Evolutionary conservation across 805 yeast genomes (phyloP), one percentile per base, ranked within the genome.

Genomic region (Barnettozyma wickerhamii): DNA sequence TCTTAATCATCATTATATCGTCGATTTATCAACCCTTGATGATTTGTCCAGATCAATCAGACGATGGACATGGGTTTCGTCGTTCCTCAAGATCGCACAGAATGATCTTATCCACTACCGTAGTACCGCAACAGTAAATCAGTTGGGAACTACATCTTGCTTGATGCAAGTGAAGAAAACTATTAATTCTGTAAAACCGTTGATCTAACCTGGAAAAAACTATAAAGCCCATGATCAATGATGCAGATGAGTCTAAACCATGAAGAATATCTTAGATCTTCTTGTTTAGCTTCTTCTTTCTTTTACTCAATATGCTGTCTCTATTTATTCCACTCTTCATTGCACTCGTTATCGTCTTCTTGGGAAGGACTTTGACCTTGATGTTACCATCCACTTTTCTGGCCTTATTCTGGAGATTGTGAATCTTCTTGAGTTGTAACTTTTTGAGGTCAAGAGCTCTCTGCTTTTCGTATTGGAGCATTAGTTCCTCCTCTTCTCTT

Each of bases 231-330:
- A n/a, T 28, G 10, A 6, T 10, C 13, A 18, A 12, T 15, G 17
- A 15, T 14, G 19, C 30, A 10, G 21, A 12, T 7, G n/a, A 12
- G 12, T 27, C 30, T 10, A 23, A 23, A 23, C 10, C 26, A 23
- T 23, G 26, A 10, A 23, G 30, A n/a, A 7, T 27, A 2, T 10
- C 10, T 35, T 33, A 39, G 18, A 43, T 38, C 30, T 41, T 50
- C 35, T 45, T 55, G 31, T 56, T 56, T 19, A 56, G 36, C 30
- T 45, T 48, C 41, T 43, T 51, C 49, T 56, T 56, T 45, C 60
- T 46, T 21, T 40, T 56, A 27, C 47, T 51, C 34, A 56, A 34
- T 13, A 56, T 40, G 7, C 43, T 24, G 13, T 53, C 58, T 27
- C 41, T 41, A 30, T 35, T 49, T 3, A 46, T 19, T 7, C 33